phyloP scores from a whole-genome alignment of 495 filamentous ascomycete species.

The Podospora pseudocomata region DNA sequence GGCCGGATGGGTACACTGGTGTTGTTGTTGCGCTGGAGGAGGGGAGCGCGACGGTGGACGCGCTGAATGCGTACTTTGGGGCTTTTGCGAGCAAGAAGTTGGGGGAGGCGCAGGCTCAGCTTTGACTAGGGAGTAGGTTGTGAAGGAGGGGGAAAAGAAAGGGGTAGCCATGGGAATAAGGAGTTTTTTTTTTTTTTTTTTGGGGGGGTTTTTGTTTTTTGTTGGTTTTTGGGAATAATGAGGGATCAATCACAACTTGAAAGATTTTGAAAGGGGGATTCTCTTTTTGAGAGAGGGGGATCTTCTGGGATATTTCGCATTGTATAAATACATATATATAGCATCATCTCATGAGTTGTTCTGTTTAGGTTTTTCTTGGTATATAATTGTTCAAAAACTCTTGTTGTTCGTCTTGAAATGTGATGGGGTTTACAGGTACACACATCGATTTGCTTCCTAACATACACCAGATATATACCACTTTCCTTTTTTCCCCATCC shows the following conservation, averaged over 20 bases:
- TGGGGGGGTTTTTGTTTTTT: too few species aligned
- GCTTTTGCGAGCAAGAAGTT: constrained; percentile 54
- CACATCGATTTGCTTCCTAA: too few species aligned
- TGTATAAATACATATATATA: neutral
- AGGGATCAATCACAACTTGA: neutral
- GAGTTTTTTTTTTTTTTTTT: too few species aligned
- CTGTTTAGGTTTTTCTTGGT: neutral
- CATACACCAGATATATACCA: too few species aligned
- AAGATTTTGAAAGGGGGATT: neutral
- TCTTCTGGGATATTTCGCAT: neutral
- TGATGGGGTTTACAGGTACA: neutral
- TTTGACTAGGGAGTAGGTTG: constrained; percentile 11
- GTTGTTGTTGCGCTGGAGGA: constrained; percentile 68
- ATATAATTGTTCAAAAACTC: neutral
- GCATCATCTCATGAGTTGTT: neutral
- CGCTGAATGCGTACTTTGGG: constrained; percentile 77
- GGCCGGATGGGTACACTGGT: constrained; percentile 84
- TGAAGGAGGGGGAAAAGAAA: neutral
- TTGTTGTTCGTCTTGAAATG: neutral
- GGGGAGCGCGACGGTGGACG: constrained; percentile 73
- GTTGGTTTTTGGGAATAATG: neutral
- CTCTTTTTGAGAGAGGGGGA: neutral
- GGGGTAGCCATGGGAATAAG: too few species aligned
- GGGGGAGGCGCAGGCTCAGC: constrained; percentile 21
- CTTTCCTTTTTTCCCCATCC: too few species aligned